Evolutionary conservation across 129 eudicot genomes (phyloP).

Genomic region (Rutidosis leptorrhynchoides): DNA sequence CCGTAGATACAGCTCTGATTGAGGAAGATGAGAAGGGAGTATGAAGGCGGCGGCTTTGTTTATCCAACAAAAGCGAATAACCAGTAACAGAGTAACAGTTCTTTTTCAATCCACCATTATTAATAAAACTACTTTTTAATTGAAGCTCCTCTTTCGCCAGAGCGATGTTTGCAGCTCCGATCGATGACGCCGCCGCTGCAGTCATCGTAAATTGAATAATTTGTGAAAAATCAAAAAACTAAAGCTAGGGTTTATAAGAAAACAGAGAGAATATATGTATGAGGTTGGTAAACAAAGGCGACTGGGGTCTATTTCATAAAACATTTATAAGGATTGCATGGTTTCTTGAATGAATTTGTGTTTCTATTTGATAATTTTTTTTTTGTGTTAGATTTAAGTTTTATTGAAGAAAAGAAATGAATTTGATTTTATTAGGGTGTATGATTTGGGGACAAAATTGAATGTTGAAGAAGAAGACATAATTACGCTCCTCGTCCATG

Average conservation of each 20-base stretch:
- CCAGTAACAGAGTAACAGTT: slow-evolving; percentile 25
- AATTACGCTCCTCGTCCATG: too few species aligned
- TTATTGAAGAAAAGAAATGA: too few species aligned
- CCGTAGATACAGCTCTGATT: slow-evolving; percentile 82
- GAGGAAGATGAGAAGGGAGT: slow-evolving; percentile 32
- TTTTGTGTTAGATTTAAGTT: too few species aligned
- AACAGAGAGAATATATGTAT: background rate
- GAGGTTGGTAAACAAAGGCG: background rate
- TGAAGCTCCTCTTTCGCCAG: background rate
- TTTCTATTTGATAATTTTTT: too few species aligned
- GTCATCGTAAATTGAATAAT: background rate
- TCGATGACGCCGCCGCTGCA: slow-evolving; percentile 2
- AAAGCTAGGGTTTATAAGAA: slow-evolving; percentile 2
- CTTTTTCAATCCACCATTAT: slow-evolving; percentile 22
- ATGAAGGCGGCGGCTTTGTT: slow-evolving; percentile 19
- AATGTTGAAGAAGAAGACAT: too few species aligned
- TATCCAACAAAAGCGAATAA: slow-evolving; percentile 43
- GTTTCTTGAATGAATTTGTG: too few species aligned
- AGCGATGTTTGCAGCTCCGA: slow-evolving; percentile 1
- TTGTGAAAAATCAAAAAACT: background rate
- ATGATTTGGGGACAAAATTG: too few species aligned
- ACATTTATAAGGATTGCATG: too few species aligned
- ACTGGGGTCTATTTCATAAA: too few species aligned
- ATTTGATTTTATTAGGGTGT: too few species aligned
- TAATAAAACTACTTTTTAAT: background rate